Base-by-base conservation (phyloP, 1,284 basidiomycete genomes). In the Ustilago cynodontis region DNA sequence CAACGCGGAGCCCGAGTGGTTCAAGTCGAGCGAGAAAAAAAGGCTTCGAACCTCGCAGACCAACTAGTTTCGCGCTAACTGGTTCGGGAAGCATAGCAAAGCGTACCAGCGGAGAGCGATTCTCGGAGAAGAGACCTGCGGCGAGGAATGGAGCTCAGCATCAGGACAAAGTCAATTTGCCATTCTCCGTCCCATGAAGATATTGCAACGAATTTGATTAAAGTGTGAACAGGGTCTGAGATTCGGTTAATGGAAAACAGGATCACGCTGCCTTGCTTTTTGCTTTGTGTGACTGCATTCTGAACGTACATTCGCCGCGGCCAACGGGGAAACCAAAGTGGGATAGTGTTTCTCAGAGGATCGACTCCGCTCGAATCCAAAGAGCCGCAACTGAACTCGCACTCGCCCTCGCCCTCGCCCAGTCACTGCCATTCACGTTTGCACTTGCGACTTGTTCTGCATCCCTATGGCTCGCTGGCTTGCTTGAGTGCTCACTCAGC, bases 271-370 rank as follows among this genome's bases (percentile, higher is more conserved):
- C 49, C 26, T 50, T 50, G 18, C 16, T 50, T 26, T 28, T 29
- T 9, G 22, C 22, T 11, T 26, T 50, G 14, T 29, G 59, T 45
- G 51, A 29, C 31, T 54, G 59, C 59, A 55, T 13, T 2, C 33
- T 57, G 43, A 54, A 64, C 61, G 47, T 64, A 57, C 61, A 64
- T 7, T 64, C 37, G 37, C 61, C 61, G 61, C 61, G 61, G 61
- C 16, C 20, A 64, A 64, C 61, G 61, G 53, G 47, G 61, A 56
- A 57, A 57, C 50, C 59, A 47, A 29, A 14, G 20, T 31, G 10
- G 28, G 41, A 31, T 33, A 26, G 45, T 18, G n/a, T 41, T 51
- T 52, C 41, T 14, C 14, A 33, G 5, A 16, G n/a, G 33, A 31
- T 29, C 54, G 20, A 47, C 56, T 58, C 56, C 56, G 57, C 57